A percentile compares a stretch with the other conserved stretches of the same genome.
These are phyloP conservation scores for Ophidiomyces ophidiicola DNA, from an alignment of 2,329 filamentous ascomycete species.

Conservation along the genomic window DNA sequence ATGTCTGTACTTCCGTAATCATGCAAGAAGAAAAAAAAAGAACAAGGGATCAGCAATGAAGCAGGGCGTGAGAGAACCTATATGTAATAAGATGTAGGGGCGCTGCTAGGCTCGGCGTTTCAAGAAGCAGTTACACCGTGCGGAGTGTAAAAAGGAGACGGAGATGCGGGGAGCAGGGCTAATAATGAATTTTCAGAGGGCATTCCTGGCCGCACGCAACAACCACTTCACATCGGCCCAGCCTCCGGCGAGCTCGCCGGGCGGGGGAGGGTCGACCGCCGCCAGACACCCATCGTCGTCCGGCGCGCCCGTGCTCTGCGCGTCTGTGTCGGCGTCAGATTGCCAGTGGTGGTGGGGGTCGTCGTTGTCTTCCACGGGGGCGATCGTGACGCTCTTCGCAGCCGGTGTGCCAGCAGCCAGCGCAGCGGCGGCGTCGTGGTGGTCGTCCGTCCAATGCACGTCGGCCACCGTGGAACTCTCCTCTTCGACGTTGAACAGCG, in stretches of 20 bases:
- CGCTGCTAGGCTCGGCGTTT: too few species aligned
- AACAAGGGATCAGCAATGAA: not conserved
- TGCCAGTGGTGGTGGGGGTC: slow-evolving; percentile 16
- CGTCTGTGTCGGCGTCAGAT: slow-evolving; percentile 13
- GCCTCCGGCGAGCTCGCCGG: slow-evolving; percentile 35
- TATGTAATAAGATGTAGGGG: too few species aligned
- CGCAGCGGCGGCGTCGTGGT: slow-evolving; percentile 20
- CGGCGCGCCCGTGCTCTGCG: slow-evolving; percentile 21
- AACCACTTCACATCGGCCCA: slow-evolving; percentile 51
- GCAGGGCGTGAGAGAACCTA: not conserved
- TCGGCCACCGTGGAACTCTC: slow-evolving; percentile 21
- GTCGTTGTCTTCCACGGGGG: not conserved
- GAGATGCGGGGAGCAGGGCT: not conserved
- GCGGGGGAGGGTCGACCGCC: slow-evolving; percentile 3
- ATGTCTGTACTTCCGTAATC: too few species aligned
- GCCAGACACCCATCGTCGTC: slow-evolving; percentile 15
- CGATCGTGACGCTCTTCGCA: not conserved
- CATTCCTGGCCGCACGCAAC: slow-evolving; percentile 39
- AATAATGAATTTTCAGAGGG: slow-evolving; percentile 18
- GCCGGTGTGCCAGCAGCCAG: not conserved
- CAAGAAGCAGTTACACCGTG: too few species aligned
- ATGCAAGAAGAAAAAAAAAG: too few species aligned
- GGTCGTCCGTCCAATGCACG: slow-evolving; percentile 3
- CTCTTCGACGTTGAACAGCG: slow-evolving; percentile 43
- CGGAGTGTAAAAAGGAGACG: not conserved